A percentile compares a stretch with the other conserved stretches of the same genome.
These are phyloP conservation scores for Diaporthe longicolla DNA, from an alignment of 2,329 filamentous ascomycete species.

Conservation along the genomic window DNA sequence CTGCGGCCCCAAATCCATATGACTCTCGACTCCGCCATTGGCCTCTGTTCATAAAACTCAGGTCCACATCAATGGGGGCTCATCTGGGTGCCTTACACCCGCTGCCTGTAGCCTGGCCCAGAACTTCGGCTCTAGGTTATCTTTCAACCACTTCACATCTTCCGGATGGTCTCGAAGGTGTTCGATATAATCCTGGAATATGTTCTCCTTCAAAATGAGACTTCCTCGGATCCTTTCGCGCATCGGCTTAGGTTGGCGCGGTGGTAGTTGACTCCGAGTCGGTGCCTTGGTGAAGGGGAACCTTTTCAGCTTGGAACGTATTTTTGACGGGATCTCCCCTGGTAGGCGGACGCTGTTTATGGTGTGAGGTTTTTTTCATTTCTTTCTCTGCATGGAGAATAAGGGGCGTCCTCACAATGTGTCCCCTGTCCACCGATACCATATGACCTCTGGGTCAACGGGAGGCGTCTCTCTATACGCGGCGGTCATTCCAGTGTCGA, in stretches of 20 bases:
- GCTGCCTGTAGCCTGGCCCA: neutral
- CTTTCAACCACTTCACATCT: conserved; percentile 2
- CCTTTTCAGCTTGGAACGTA: neutral
- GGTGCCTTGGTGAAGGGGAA: neutral
- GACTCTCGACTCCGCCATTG: too few relatives aligned
- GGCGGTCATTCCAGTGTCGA: neutral
- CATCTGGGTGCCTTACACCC: neutral
- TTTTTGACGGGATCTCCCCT: neutral
- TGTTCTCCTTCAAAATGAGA: neutral
- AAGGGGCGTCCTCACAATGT: conserved; percentile 4
- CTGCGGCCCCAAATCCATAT: too few relatives aligned
- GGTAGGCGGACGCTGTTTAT: neutral
- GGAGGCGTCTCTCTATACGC: neutral
- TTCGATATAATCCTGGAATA: neutral
- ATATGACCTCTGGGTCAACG: neutral
- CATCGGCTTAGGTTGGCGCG: neutral
- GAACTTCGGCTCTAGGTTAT: neutral
- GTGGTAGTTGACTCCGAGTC: neutral
- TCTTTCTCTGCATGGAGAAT: neutral
- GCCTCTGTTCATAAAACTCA: too few relatives aligned
- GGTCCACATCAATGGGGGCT: neutral
- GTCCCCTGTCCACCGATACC: conserved; percentile 4
- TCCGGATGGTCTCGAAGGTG: neutral
- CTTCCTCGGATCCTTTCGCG: neutral
- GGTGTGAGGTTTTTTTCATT: neutral